These are phyloP conservation scores for Candida loeiensis DNA, from an alignment of 805 yeast genomes.

Conservation along the genomic window DNA sequence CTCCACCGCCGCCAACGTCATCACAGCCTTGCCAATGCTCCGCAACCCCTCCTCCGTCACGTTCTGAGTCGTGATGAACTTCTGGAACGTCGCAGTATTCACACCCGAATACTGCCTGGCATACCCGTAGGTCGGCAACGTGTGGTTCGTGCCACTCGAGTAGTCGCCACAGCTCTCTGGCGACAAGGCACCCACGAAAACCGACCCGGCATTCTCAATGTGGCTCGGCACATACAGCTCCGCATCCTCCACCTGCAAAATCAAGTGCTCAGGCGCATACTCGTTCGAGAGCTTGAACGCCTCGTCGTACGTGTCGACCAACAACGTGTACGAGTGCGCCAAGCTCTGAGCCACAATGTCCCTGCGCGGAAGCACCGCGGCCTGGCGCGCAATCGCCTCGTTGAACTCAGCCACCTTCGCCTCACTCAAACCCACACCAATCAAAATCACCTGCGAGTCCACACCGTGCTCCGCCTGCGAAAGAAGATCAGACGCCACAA, in stretches of 20 bases:
- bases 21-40: slow-evolving; percentile 92
- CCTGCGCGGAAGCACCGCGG: slow-evolving; percentile 79
- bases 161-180: slow-evolving; percentile 99
- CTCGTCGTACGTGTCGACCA: slow-evolving; percentile 65
- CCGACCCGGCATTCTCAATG: slow-evolving; percentile 92
- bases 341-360: slow-evolving; percentile 91
- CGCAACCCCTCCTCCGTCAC: slow-evolving; percentile 80
- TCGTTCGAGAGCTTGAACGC: slow-evolving; percentile 85
- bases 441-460: slow-evolving; percentile 92
- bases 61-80: slow-evolving; percentile 90
- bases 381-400: slow-evolving; percentile 81
- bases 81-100: slow-evolving; percentile 92
- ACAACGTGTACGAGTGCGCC: slow-evolving; percentile 80
- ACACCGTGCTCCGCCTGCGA: slow-evolving; percentile 99
- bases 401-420: slow-evolving; percentile 67
- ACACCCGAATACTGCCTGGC: slow-evolving; percentile 98
- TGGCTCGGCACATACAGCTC: slow-evolving; percentile 58
- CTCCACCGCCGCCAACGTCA: slow-evolving; percentile 92
- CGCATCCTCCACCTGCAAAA: slow-evolving; percentile 84
- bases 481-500: slow-evolving; percentile 92
- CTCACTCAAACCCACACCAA: slow-evolving; percentile 70
- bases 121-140: slow-evolving; percentile 97
- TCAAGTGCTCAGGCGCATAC: slow-evolving; percentile 98
- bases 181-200: slow-evolving; percentile 92
- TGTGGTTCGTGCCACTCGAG: slow-evolving; percentile 97